phyloP scores from a whole-genome alignment of 768 basidiomycete species.

The Polyporus arcularius region DNA sequence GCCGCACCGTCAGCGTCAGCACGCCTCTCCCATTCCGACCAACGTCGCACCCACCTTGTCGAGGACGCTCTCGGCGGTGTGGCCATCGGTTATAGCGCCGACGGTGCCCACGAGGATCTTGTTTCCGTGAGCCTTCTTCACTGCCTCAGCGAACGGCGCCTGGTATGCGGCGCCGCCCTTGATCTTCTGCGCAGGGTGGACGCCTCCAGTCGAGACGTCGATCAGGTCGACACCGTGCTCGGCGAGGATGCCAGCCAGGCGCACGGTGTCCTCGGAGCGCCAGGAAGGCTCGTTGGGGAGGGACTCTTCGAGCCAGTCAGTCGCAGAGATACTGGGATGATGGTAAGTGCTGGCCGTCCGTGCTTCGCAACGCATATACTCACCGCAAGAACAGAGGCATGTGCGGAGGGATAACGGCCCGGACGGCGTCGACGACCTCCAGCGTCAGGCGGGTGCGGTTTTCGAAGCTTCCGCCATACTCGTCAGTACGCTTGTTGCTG shows the following conservation, averaged over 20 bases:
- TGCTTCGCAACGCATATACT: slow-evolving; percentile 13
- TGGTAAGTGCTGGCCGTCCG: not conserved
- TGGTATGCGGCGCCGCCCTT: slow-evolving; percentile 34
- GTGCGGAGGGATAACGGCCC: slow-evolving; percentile 55
- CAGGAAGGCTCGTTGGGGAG: slow-evolving; percentile 63
- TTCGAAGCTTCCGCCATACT: slow-evolving; percentile 50
- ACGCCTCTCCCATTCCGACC: slow-evolving; percentile 10
- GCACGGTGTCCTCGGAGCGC: slow-evolving; percentile 67
- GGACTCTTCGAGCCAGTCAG: slow-evolving; percentile 69
- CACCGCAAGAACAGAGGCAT: slow-evolving; percentile 77
- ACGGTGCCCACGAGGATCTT: slow-evolving; percentile 49
- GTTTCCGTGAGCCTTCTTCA: slow-evolving; percentile 47
- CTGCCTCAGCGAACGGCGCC: slow-evolving; percentile 25
- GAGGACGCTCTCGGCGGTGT: slow-evolving; percentile 58
- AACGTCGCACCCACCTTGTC: slow-evolving; percentile 33
- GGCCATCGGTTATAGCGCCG: slow-evolving; percentile 57
- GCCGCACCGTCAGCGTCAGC: slow-evolving; percentile 16
- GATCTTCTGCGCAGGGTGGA: slow-evolving; percentile 43
- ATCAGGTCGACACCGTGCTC: slow-evolving; percentile 74
- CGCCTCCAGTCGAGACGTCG: slow-evolving; percentile 72
- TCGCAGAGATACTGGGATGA: slow-evolving; percentile 57
- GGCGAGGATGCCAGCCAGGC: slow-evolving; percentile 57
- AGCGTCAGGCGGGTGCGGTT: slow-evolving; percentile 57
- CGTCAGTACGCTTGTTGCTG: slow-evolving; percentile 44
- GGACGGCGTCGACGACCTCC: slow-evolving; percentile 64